These are phyloP conservation scores for Grifola frondosa DNA, from an alignment of 1,284 basidiomycete species.

Conservation along the genomic window DNA sequence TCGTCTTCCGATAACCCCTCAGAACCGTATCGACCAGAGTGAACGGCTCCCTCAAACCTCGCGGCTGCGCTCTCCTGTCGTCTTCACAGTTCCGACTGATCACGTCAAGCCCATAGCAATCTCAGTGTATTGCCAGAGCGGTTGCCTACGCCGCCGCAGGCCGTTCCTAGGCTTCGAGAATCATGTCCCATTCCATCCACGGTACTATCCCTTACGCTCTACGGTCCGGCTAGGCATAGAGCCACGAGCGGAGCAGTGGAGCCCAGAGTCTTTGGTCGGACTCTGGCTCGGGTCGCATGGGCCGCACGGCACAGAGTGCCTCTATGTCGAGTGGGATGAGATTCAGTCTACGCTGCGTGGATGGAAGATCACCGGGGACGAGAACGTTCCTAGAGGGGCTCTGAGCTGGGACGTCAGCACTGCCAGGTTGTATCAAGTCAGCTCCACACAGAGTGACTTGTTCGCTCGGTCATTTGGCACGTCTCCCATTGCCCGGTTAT, in stretches of 20 bases:
- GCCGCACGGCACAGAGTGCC: constrained; percentile 26
- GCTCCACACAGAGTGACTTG: too few species aligned
- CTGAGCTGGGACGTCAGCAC: constrained; percentile 19
- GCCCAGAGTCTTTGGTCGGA: constrained; percentile 20
- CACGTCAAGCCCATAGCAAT: constrained; percentile 15
- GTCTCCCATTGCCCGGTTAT: too few species aligned
- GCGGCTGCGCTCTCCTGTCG: constrained; percentile 12
- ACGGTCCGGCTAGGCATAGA: constrained; percentile 4
- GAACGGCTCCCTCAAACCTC: neutral
- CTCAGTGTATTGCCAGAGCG: constrained; percentile 11
- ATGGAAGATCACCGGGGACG: constrained; percentile 31
- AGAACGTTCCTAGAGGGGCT: constrained; percentile 29
- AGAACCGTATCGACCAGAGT: constrained; percentile 7
- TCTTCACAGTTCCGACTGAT: constrained; percentile 12
- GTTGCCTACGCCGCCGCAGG: constrained; percentile 11
- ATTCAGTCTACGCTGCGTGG: constrained; percentile 14
- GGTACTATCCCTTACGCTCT: constrained; percentile 28
- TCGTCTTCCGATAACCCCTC: neutral
- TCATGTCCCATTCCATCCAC: constrained; percentile 14
- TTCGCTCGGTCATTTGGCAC: too few species aligned
- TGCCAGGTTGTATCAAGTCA: too few species aligned
- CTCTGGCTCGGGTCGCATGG: constrained; percentile 30
- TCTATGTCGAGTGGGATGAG: constrained; percentile 21
- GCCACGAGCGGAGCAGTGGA: constrained; percentile 15
- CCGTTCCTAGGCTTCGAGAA: constrained; percentile 20